Conservation (phyloP, 306 rosid species). For the Rubus parviflorus region DNA sequence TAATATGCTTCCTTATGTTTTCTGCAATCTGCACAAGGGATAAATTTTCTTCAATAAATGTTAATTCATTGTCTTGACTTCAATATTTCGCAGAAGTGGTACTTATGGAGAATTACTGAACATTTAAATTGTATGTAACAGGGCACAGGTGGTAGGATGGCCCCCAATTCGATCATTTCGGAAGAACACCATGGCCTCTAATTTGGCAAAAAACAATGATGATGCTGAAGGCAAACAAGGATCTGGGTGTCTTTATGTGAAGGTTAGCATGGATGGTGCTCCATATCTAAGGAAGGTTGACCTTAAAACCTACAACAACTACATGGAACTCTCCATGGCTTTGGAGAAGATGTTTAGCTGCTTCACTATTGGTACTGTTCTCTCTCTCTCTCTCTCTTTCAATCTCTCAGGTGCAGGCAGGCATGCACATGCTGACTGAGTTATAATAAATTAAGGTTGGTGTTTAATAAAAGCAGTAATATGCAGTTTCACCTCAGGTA, state of each 20-base stretch:
- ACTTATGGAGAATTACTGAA: conserved; percentile 14
- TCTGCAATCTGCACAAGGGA: background rate
- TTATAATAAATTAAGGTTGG: background rate
- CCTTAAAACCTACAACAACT: conserved; percentile 69
- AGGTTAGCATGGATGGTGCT: conserved; percentile 99
- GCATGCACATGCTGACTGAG: conserved; percentile 9
- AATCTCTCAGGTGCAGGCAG: conserved; percentile 10
- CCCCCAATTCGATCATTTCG: conserved; percentile 95
- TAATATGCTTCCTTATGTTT: background rate
- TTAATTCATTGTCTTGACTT: background rate
- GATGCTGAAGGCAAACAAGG: conserved; percentile 65
- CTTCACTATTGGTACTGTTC: conserved; percentile 72
- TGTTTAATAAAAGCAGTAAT: background rate
- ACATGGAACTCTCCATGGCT: conserved; percentile 74
- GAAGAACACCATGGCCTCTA: conserved; percentile 80
- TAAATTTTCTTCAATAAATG: background rate
- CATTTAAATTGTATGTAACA: conserved; percentile 38
- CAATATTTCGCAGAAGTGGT: background rate
- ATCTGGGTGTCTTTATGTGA: conserved; percentile 67
- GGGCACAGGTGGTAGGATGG: conserved; percentile 99
- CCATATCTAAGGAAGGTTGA: conserved; percentile 94
- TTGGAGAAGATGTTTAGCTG: conserved; percentile 96
- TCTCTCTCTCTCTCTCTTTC: conserved; percentile 21
- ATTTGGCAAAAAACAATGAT: conserved; percentile 55
- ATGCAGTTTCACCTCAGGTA: background rate